Percentiles rank a stretch among this genome's conserved stretches.
Evolutionary conservation across 352 stramenopile species (phyloP).

Genomic region (Phytophthora citrophthora): DNA sequence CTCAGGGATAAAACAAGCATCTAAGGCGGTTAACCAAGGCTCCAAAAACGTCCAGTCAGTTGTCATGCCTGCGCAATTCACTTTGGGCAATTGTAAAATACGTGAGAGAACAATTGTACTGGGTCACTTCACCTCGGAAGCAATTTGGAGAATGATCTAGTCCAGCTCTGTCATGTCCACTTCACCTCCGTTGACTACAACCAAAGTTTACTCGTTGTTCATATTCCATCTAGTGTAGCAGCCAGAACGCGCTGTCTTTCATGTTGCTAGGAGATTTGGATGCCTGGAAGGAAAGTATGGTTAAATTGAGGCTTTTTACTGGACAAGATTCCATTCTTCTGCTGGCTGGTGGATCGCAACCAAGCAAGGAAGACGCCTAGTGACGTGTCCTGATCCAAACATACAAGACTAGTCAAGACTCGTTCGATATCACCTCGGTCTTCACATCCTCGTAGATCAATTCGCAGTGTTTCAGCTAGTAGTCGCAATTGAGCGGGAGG

Average conservation of each 20-base stretch:
- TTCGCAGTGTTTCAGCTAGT: conserved; percentile 65
- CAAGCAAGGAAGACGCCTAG: conserved; percentile 77
- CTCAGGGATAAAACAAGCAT: too few species aligned
- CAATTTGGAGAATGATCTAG: too few species aligned
- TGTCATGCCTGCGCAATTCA: too few species aligned
- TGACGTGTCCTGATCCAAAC: conserved; percentile 75
- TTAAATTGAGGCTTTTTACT: conserved; percentile 53
- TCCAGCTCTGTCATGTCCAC: too few species aligned
- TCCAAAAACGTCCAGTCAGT: too few species aligned
- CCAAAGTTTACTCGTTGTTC: too few species aligned
- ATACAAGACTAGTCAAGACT: conserved; percentile 70
- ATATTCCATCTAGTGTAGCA: conserved; percentile 15
- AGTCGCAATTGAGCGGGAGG: conserved; percentile 49
- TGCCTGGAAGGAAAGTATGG: conserved; percentile 68
- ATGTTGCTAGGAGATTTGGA: conserved; percentile 11
- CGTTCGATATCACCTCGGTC: conserved; percentile 66
- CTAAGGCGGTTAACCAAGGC: too few species aligned
- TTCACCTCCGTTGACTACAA: too few species aligned
- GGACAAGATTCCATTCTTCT: conserved; percentile 21
- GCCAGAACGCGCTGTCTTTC: conserved; percentile 28
- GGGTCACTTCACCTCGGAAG: too few species aligned
- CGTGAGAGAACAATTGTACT: too few species aligned
- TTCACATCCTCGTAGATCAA: conserved; percentile 66
- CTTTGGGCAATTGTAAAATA: too few species aligned
- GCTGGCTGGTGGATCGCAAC: conserved; percentile 43